phyloP scores from a whole-genome alignment of 352 stramenopile species.

The Globisporangium perplexum region DNA sequence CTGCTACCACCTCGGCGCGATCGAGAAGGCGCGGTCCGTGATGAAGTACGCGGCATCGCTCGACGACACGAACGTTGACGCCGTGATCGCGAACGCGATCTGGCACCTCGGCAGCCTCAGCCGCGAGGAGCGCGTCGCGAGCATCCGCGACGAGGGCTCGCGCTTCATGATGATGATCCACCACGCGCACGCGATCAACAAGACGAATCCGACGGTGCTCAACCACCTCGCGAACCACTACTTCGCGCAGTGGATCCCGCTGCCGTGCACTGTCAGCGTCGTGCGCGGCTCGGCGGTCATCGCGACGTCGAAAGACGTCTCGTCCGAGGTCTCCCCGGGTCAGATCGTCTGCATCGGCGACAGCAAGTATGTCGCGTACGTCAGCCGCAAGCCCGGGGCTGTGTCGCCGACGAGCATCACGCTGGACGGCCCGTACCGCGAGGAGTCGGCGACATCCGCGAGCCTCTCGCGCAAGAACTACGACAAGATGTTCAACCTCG shows the following conservation, averaged over 20 bases:
- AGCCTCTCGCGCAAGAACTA: slow-evolving; percentile 86
- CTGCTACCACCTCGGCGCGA: slow-evolving; percentile 92
- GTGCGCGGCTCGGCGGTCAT: slow-evolving; percentile 84
- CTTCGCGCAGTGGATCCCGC: slow-evolving; percentile 95
- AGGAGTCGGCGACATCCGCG: slow-evolving; percentile 53
- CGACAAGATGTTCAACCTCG: slow-evolving; percentile 88
- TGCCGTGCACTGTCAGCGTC: slow-evolving; percentile 85
- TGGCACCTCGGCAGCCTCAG: slow-evolving; percentile 86
- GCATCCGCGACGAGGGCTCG: slow-evolving; percentile 83
- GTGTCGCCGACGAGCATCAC: slow-evolving; percentile 61
- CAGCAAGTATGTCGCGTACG: slow-evolving; percentile 88
- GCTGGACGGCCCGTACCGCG: slow-evolving; percentile 77
- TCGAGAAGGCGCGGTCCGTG: slow-evolving; percentile 80
- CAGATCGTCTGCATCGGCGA: slow-evolving; percentile 93
- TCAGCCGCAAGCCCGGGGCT: slow-evolving; percentile 56
- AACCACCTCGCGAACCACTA: slow-evolving; percentile 99
- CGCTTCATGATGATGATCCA: slow-evolving; percentile 90
- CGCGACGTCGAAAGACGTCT: slow-evolving; percentile 83
- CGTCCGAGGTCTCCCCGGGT: slow-evolving; percentile 81
- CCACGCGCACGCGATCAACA: slow-evolving; percentile 88
- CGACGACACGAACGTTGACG: slow-evolving; percentile 92
- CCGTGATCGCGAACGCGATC: slow-evolving; percentile 91
- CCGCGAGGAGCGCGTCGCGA: slow-evolving; percentile 64
- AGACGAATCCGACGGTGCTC: slow-evolving; percentile 88
- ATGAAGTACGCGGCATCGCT: slow-evolving; percentile 82